Percentiles rank a stretch among this genome's conserved stretches.
Evolutionary conservation across 768 basidiomycete species (phyloP).

Genomic region (Udeniomyces megalosporus): DNA sequence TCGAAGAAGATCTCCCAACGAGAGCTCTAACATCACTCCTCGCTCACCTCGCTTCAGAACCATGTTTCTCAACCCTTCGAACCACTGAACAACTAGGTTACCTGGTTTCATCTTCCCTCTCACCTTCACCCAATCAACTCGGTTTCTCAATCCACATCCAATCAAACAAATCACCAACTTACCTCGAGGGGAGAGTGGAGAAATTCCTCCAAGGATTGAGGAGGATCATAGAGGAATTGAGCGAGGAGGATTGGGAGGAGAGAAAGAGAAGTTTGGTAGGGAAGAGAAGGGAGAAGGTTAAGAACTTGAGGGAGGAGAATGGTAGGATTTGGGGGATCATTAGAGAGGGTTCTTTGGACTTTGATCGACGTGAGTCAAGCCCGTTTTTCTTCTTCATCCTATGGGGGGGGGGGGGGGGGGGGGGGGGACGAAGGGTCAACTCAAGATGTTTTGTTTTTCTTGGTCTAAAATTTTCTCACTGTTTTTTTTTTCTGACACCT

Average conservation of each 20-base stretch:
- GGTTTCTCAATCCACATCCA: constrained; percentile 76
- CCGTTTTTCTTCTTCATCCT: no score
- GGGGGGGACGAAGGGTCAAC: no score
- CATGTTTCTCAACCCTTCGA: constrained; percentile 74
- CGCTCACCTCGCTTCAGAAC: constrained; percentile 69
- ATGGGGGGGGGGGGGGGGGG: no score
- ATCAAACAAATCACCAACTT: constrained; percentile 61
- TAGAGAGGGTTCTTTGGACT: constrained; percentile 67
- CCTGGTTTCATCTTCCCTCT: constrained; percentile 41
- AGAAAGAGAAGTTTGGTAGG: constrained; percentile 62
- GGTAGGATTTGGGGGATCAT: constrained; percentile 50
- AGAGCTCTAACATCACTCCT: constrained; percentile 57
- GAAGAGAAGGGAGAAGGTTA: constrained; percentile 67
- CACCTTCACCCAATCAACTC: constrained; percentile 46
- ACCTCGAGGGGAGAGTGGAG: constrained; percentile 76
- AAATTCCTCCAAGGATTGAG: constrained; percentile 58
- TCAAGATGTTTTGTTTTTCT: no score
- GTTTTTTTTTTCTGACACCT: neutral
- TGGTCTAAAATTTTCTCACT: neutral
- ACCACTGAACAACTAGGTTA: constrained; percentile 95
- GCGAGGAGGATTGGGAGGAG: constrained; percentile 51
- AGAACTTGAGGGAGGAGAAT: constrained; percentile 71
- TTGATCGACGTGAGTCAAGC: constrained; percentile 53
- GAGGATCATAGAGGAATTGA: constrained; percentile 40
- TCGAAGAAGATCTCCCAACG: no score